These are phyloP conservation scores for Fragosphaeria purpurea DNA, from an alignment of 2,329 filamentous ascomycete species.

Conservation along the genomic window DNA sequence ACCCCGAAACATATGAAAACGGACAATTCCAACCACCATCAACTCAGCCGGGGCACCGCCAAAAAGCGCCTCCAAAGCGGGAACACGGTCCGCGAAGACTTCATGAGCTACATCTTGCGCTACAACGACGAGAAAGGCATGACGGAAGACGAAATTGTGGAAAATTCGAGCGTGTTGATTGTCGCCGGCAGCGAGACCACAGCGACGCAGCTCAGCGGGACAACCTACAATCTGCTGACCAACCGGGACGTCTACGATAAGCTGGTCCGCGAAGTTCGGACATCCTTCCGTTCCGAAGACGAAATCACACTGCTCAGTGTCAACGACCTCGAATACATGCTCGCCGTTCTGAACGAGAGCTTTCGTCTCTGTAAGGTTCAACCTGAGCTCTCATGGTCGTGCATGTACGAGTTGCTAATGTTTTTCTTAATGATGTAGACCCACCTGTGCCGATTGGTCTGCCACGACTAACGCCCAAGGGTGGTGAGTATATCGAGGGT, in stretches of 20 bases:
- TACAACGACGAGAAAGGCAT: not conserved
- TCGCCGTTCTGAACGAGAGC: slow-evolving; percentile 10
- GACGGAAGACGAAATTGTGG: slow-evolving; percentile 4
- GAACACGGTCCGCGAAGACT: slow-evolving; percentile 7
- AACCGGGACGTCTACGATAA: slow-evolving; percentile 15
- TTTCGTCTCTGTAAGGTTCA: slow-evolving; percentile 6
- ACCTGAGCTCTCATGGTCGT: not conserved
- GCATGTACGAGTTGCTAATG: not conserved
- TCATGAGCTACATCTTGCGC: slow-evolving; percentile 13
- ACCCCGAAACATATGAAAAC: not conserved
- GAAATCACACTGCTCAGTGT: slow-evolving; percentile 16
- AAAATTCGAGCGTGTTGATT: slow-evolving; percentile 4
- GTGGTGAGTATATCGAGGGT: slow-evolving; percentile 22
- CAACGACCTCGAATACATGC: slow-evolving; percentile 9
- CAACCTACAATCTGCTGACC: slow-evolving; percentile 19
- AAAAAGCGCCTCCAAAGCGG: not conserved
- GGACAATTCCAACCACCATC: not conserved
- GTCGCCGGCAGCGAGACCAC: slow-evolving; percentile 38
- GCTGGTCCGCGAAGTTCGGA: slow-evolving; percentile 19
- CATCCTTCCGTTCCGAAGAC: slow-evolving; percentile 15
- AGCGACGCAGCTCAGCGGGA: slow-evolving; percentile 27
- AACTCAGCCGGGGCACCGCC: not conserved
- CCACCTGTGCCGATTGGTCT: slow-evolving; percentile 12
- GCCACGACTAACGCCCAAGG: slow-evolving; percentile 10
- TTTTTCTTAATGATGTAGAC: not conserved